A percentile compares a stretch with the other conserved stretches of the same genome.
phyloP scores from a whole-genome alignment of 495 filamentous ascomycete genomes.

The Talaromyces stipitatus region DNA sequence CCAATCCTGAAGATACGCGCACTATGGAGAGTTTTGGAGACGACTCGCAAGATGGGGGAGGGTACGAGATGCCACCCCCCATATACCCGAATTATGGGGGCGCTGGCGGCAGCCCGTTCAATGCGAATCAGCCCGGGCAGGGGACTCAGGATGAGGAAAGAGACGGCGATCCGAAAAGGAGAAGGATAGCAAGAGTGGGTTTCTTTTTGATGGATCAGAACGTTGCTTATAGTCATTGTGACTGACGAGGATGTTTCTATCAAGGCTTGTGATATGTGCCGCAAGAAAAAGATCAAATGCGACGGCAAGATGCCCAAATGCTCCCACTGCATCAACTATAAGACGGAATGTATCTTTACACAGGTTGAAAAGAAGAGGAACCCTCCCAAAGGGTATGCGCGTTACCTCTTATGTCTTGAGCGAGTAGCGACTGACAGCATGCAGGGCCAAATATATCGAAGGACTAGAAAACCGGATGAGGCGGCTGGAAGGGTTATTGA shows the following conservation, averaged over 20 bases:
- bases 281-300: constrained; percentile 99
- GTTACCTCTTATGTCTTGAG: neutral
- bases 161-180: constrained; percentile 73
- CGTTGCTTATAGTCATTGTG: neutral
- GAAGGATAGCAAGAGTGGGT: constrained; percentile 83
- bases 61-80: constrained; percentile 37
- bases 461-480: constrained; percentile 90
- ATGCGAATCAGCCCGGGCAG: constrained; percentile 34
- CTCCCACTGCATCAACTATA: constrained; percentile 96
- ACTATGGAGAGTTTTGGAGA: constrained; percentile 36
- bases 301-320: constrained; percentile 94
- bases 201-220: constrained; percentile 7
- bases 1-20: neutral
- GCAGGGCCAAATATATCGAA: constrained; percentile 94
- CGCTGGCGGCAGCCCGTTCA: constrained; percentile 1
- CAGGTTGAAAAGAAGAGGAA: constrained; percentile 98
- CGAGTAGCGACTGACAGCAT: constrained; percentile 7
- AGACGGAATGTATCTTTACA: constrained; percentile 95
- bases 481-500: constrained; percentile 85
- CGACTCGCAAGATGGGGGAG: constrained; percentile 27
- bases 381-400: constrained; percentile 85
- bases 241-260: constrained; percentile 3
- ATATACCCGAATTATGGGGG: constrained; percentile 12
- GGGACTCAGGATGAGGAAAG: constrained; percentile 50
- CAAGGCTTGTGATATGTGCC: constrained; percentile 99